Conservation (phyloP, 352 stramenopile species). For the Phytophthora melonis region DNA sequence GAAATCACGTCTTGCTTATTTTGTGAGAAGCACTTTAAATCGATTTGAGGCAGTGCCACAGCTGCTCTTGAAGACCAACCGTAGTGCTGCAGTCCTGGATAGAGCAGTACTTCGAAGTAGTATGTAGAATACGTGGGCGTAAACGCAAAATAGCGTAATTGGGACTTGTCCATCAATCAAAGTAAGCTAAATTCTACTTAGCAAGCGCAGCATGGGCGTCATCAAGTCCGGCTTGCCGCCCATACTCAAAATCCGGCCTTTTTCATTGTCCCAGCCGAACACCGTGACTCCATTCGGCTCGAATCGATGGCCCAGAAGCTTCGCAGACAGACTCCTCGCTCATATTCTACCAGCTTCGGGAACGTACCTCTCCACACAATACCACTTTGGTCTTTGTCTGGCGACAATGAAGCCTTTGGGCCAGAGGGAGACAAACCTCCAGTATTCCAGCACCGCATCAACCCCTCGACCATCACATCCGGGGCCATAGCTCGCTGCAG, state of each 20-base stretch:
- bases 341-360: neutral
- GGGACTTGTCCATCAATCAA: no score
- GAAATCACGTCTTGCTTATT: no score
- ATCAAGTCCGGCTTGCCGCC: neutral
- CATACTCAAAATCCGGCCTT: neutral
- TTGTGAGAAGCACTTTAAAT: no score
- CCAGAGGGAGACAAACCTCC: neutral
- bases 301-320: neutral
- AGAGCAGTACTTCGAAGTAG: no score
- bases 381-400: neutral
- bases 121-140: no score
- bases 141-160: no score
- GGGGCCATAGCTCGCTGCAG: neutral
- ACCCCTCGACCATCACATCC: neutral
- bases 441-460: neutral
- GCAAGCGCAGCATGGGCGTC: neutral
- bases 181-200: no score
- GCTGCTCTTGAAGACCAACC: no score
- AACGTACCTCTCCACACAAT: neutral
- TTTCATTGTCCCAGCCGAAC: neutral
- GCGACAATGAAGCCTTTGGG: neutral
- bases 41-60: no score
- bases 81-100: no score
- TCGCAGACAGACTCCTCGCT: neutral
- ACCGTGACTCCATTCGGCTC: neutral